phyloP scores from a whole-genome alignment of 345 rosid species.

The thale cress (Arabidopsis thaliana) region DNA sequence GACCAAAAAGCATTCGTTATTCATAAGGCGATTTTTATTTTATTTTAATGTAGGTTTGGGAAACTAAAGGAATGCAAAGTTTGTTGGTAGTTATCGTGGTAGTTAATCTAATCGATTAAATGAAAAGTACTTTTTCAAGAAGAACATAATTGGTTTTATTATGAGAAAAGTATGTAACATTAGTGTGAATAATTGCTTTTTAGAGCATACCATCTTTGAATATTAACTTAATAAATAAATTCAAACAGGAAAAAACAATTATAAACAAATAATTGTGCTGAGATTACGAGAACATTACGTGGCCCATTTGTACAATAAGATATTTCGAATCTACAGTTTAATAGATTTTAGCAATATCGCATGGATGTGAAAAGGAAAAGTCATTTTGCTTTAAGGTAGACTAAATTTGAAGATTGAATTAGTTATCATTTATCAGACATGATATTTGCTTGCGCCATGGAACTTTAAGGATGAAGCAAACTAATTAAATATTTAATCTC shows the following conservation, averaged over 20 bases:
- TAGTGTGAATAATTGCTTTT: slow-evolving; percentile 29
- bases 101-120: slow-evolving; percentile 39
- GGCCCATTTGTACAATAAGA: slow-evolving; percentile 40
- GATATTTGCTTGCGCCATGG: slow-evolving; percentile 45
- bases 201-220: slow-evolving; percentile 42
- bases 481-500: slow-evolving; percentile 19
- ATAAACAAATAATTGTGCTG: slow-evolving; percentile 5
- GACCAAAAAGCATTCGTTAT: slow-evolving; percentile 35
- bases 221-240: slow-evolving; percentile 7
- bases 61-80: slow-evolving; percentile 24
- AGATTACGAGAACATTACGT: slow-evolving; percentile 33
- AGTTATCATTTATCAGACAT: slow-evolving; percentile 26
- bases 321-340: slow-evolving; percentile 26
- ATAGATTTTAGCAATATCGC: slow-evolving; percentile 9
- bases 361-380: slow-evolving; percentile 5
- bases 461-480: slow-evolving; percentile 42
- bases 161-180: not conserved
- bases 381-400: slow-evolving; percentile 39
- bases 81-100: slow-evolving; percentile 47
- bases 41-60: slow-evolving; percentile 15
- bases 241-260: not conserved
- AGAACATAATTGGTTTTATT: slow-evolving; percentile 26
- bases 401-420: slow-evolving; percentile 22
- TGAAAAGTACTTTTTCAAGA: slow-evolving; percentile 32
- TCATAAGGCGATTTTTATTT: not conserved